Evolutionary conservation across 2,329 filamentous ascomycete species (phyloP).

Genomic region (Calonectria naviculata): DNA sequence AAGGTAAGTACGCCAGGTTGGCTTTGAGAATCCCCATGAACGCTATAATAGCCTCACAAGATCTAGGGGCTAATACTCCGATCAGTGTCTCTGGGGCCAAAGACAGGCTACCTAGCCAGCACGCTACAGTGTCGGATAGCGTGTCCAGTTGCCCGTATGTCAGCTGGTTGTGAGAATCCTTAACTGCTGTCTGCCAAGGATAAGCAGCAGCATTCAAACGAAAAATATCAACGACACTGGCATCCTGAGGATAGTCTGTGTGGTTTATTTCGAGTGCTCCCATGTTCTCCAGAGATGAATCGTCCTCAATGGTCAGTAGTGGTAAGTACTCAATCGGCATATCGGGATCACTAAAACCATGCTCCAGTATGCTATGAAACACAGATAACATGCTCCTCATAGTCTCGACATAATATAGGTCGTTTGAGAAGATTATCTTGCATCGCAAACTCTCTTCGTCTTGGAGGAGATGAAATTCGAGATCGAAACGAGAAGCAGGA

Average conservation of each 20-base stretch:
- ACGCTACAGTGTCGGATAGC: conserved; percentile 22
- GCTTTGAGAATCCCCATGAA: conserved; percentile 32
- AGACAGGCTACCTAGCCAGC: background rate
- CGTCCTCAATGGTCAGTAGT: background rate
- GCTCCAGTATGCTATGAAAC: background rate
- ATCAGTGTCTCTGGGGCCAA: conserved; percentile 13
- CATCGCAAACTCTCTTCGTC: background rate
- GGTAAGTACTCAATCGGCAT: background rate
- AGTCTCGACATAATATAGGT: background rate
- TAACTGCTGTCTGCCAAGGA: background rate
- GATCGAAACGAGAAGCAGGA: background rate
- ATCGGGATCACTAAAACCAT: background rate
- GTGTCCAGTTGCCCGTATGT: conserved; percentile 35
- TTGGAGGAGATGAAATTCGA: background rate
- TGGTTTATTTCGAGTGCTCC: background rate
- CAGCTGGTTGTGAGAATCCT: background rate
- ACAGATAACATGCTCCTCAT: background rate
- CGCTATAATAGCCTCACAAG: conserved; percentile 18
- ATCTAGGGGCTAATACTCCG: conserved; percentile 16
- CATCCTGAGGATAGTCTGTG: background rate
- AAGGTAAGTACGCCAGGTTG: conserved; percentile 27
- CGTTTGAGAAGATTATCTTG: background rate
- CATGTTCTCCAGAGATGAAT: background rate
- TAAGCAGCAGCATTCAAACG: background rate
- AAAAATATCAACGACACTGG: background rate